Evolutionary conservation across 2,329 filamentous ascomycete genomes (phyloP).

Genomic region (Monosporascus sp.): DNA sequence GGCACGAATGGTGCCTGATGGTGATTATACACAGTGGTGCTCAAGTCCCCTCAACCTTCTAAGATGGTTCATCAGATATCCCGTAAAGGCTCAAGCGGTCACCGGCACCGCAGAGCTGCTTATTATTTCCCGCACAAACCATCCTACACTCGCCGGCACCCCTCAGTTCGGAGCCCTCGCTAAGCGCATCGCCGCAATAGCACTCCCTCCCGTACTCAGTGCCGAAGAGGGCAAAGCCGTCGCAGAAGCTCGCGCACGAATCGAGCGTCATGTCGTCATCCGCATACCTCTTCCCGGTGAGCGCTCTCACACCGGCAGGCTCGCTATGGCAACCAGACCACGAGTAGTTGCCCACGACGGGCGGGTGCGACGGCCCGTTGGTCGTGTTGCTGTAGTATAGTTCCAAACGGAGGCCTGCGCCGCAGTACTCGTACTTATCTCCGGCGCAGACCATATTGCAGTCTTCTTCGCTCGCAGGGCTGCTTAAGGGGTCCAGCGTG

Average conservation of each 20-base stretch:
- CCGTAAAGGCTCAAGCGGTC: slow-evolving; percentile 26
- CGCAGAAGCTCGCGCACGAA: slow-evolving; percentile 25
- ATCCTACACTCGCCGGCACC: slow-evolving; percentile 15
- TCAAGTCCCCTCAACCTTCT: not conserved
- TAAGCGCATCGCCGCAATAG: slow-evolving; percentile 31
- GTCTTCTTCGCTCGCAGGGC: slow-evolving; percentile 24
- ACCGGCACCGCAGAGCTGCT: slow-evolving; percentile 25
- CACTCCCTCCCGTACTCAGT: slow-evolving; percentile 30
- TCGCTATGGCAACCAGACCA: slow-evolving; percentile 34
- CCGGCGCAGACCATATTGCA: slow-evolving; percentile 34
- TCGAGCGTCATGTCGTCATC: slow-evolving; percentile 28
- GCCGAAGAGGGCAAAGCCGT: slow-evolving; percentile 27
- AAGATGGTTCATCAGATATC: not conserved
- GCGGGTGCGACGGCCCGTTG: slow-evolving; percentile 3
- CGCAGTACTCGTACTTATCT: slow-evolving; percentile 31
- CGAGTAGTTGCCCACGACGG: slow-evolving; percentile 14
- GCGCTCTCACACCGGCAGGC: slow-evolving; percentile 24
- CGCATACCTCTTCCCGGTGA: slow-evolving; percentile 17
- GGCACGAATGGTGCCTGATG: too few relatives aligned
- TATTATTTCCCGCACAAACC: slow-evolving; percentile 17
- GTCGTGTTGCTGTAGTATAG: slow-evolving; percentile 15
- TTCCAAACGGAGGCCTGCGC: slow-evolving; percentile 17
- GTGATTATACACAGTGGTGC: too few relatives aligned
- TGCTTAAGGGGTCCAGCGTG: slow-evolving; percentile 26
- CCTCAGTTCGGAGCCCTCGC: slow-evolving; percentile 13